Evolutionary conservation across 129 eudicot genomes (phyloP), one percentile per base, ranked within the genome.

Genomic region (Artemisia argyi): DNA sequence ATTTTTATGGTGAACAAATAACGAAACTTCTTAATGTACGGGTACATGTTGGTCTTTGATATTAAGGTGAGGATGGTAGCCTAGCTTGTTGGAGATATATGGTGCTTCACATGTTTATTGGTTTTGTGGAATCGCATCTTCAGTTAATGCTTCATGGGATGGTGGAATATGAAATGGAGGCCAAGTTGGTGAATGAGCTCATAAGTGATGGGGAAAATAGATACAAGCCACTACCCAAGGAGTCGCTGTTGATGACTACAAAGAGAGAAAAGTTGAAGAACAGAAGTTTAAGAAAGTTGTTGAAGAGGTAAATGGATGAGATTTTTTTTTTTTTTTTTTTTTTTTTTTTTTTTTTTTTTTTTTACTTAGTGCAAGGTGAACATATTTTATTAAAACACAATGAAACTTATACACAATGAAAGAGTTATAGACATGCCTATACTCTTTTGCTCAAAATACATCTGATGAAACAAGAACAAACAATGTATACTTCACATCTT

Each of bases 281-380:
- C 42, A 61, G 66, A 61, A 61, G 16, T 61, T 11, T 4, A 30
- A 61, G 48, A 61, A 61, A 15, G 66, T 30, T 28, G 20, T 61
- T n/a, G 66, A 61, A 30, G 32, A 61, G 1, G n/a, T n/a, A n/a
- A n/a, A n/a, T n/a, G n/a, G n/a, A n/a, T n/a, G n/a, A n/a, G n/a
- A n/a, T n/a, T 20, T 20, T 20, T 20, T 20, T 20, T 20, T 20
- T 20, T 20, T 20, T 20, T 20, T 20, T 20, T 20, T 20, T 20
- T 20, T 20, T 20, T 20, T 20, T 20, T 20, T 20, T 20, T 20
- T 20, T 20, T 20, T 20, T 20, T 20, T 20, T 20, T 20, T 20
- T 20, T 20, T 20, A 0, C 1, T 20, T 20, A 1, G 22, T n/a
- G n/a, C n/a, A n/a, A 1, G 22, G 22, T 20, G 22, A 20, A 20